Evolutionary conservation across 148 eudicot species (phyloP), one percentile per base, ranked within the genome.

Genomic region (Vaccinium darrowii): DNA sequence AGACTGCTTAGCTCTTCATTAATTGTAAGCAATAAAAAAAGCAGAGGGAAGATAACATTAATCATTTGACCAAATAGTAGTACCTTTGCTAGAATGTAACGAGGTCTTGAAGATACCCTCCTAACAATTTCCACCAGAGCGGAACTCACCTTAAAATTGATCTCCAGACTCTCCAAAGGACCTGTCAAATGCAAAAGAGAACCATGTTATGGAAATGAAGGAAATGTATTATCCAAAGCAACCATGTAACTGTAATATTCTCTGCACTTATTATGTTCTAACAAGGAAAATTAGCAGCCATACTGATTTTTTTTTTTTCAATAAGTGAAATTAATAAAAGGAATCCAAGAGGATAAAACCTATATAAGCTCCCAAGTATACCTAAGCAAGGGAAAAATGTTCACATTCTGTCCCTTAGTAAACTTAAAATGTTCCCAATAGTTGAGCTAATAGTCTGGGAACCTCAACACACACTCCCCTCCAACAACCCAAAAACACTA

Each of bases 81-180:
- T 93, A 97, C 99, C 99, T 97, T 97, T 81, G 99, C 99, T 79
- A 97, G 96, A 87, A 97, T 92, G 87, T 95, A 97, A 57, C 98
- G 96, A 82, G 99, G 99, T 79, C 91, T 90, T 81, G 98, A 92
- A 78, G 92, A 83, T 88, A 97, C 94, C 88, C 90, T 90, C 87
- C 91, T 90, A 75, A 95, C 93, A 79, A 97, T 94, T 88, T 97
- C 99, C 90, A 97, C 98, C 92, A 97, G 91, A 27, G 98, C 98
- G 36, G 99, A 94, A 92, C 99, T 97, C 89, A 97, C 99, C 88
- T 94, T 95, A 90, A 86, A 92, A 88, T 97, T 97, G 82, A 97
- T 97, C 80, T 93, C 98, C 87, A 97, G 91, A 86, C 99, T 97
- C 85, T 95, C 99, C 43, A 89, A 84, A 87, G 99, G 93, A 79